Evolutionary conservation across 352 stramenopile genomes (phyloP), one percentile per base, ranked within the genome.

Genomic region (Blastocystis sp.): DNA sequence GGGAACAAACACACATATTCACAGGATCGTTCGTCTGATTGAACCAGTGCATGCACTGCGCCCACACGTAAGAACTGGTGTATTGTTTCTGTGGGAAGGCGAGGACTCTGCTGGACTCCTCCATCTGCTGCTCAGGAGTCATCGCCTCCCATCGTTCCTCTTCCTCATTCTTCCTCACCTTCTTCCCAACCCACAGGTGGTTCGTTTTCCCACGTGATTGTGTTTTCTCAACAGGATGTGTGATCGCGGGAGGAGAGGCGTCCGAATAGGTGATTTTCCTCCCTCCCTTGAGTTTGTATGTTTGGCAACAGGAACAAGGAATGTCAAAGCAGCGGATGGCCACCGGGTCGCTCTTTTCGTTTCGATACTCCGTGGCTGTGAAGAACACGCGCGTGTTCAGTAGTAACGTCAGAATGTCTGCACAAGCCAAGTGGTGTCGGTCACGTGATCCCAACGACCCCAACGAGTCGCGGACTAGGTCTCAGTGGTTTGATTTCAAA

Each of bases 361-460:
- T 36, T 0, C 44, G 56, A 53, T 88, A 88, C n/a, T 75, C 73
- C 7, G 51, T 67, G n/a, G 77, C 27, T n/a, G 46, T 72, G 40
- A 88, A 87, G 84, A 94, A 95, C 24, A 88, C 93, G n/a, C 88
- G 88, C 29, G 92, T 96, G 84, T 89, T 87, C 18, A 90, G 91
- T 78, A 93, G 91, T 64, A 94, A 88, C 0, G 94, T 89, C 18
- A 96, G 84, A 32, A 94, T 86, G 88, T 96, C 92, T 42, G 90
- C 91, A 48, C 90, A 91, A 29, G 92, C 90, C 42, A 63, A 11
- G 32, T 64, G 49, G 46, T 38, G 29, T 9, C 29, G 44, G 34
- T 64, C 14, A 27, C 34, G 44, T 48, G 8, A 56, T 29, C 57
- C 21, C 24, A 81, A 36, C 36, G 29, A 18, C 16, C 24, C 24